Evolutionary conservation across 192 early-diverging fungal genomes (phyloP).

Genomic region (Funneliformis mosseae): DNA sequence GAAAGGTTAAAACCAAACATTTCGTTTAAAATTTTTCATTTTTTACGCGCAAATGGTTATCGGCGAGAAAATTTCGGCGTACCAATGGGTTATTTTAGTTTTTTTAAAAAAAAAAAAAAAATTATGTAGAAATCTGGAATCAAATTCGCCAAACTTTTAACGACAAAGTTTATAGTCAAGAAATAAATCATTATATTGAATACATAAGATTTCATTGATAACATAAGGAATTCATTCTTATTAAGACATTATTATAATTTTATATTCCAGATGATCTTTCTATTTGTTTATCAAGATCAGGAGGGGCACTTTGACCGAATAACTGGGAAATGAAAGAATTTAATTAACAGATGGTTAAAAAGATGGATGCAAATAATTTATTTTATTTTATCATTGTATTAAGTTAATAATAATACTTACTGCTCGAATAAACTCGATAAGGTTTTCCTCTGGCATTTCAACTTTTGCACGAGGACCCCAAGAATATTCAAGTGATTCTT

Average conservation of each 20-base stretch:
- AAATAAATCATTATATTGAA: not conserved
- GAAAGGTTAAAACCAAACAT: not conserved
- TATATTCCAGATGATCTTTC: conserved; percentile 38
- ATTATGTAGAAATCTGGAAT: not conserved
- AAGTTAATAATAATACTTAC: conserved; percentile 39
- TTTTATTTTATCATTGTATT: not conserved
- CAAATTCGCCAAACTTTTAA: not conserved
- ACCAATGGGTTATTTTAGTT: too few relatives aligned
- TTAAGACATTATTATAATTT: not conserved
- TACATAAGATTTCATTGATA: not conserved
- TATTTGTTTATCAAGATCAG: conserved; percentile 34
- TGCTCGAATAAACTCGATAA: conserved; percentile 57
- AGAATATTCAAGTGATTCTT: conserved; percentile 47
- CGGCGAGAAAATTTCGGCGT: not conserved
- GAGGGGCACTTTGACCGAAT: conserved; percentile 39
- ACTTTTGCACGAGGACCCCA: conserved; percentile 67
- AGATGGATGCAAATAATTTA: not conserved
- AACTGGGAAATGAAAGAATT: conserved; percentile 27
- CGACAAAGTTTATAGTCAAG: not conserved
- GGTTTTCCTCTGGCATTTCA: conserved; percentile 55
- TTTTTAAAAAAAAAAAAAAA: not conserved
- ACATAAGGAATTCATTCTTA: not conserved
- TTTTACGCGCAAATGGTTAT: not conserved
- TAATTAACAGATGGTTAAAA: not conserved
- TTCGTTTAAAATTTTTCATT: not conserved